Conservation (phyloP, 108 stramenopile genomes). For the Cyclotella choctawhatcheeana region DNA sequence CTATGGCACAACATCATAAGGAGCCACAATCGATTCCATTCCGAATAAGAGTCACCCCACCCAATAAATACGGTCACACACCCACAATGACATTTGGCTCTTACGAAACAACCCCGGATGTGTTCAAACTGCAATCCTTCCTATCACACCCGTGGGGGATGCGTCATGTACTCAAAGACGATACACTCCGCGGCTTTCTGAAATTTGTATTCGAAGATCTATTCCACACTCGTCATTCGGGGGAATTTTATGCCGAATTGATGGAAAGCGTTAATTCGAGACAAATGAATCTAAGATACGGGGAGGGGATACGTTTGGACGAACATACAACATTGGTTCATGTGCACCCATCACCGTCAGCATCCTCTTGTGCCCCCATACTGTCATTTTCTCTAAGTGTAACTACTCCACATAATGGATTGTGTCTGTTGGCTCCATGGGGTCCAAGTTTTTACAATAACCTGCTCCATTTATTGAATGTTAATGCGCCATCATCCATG, state of each 20-base stretch:
- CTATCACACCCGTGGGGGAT: not conserved
- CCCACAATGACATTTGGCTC: not conserved
- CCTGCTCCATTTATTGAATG: not conserved
- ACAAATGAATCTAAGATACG: not conserved
- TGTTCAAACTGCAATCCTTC: slow-evolving; percentile 1
- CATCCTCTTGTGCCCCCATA: not conserved
- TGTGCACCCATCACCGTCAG: not conserved
- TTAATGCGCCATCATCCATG: not conserved
- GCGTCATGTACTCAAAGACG: not conserved
- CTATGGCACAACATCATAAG: too few species aligned
- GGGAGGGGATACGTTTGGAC: not conserved
- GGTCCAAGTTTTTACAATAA: not conserved
- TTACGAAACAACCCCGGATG: not conserved
- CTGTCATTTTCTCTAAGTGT: not conserved
- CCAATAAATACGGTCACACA: not conserved
- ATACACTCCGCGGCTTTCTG: not conserved
- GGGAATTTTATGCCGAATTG: not conserved
- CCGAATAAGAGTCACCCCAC: slow-evolving; percentile 2
- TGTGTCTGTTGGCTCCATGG: not conserved
- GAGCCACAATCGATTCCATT: not conserved
- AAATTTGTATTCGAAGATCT: slow-evolving; percentile 11
- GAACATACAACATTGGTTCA: not conserved
- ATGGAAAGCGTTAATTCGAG: not conserved
- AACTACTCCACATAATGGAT: not conserved
- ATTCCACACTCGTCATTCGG: slow-evolving; percentile 4